Evolutionary conservation across 73 alveolate genomes (phyloP), one percentile per base, ranked within the genome.

Genomic region (Durusdinium trenchii): DNA sequence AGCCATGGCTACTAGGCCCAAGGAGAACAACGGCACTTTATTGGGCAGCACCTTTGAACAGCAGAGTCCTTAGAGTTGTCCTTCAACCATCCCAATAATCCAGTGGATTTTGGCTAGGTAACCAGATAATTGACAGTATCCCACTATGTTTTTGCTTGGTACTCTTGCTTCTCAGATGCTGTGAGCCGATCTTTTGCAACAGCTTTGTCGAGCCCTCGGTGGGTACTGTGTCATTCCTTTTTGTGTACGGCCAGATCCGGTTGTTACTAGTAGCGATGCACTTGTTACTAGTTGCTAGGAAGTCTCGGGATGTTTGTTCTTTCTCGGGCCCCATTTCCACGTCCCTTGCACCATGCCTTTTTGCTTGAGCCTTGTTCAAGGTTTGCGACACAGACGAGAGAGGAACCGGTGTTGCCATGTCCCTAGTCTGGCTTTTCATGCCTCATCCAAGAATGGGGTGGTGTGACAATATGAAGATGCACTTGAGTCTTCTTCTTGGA

Each of bases 351-450:
- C 81, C 42, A 18, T 14, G 42, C 18, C 18, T 32, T n/a, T 67
- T 42, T 67, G 16, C 81, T 67, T 32, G 81, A 32, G 43, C 1
- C n/a, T 26, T 81, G 91, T n/a, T n/a, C n/a, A n/a, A 81, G 96
- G 96, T 89, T 47, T 89, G 96, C 86, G 96, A 89, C 96, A 89
- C 96, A n/a, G 96, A 89, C 86, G 51, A 12, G 50, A 61, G 64
- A 26, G 83, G 61, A 32, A 89, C 96, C 35, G 96, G 96, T 50
- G 94, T 84, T 23, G 94, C 51, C 94, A 23, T 7, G 76, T 30
- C 94, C 94, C 51, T 51, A 47, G 46, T 32, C 3, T 23, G 73
- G 30, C n/a, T 2, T 32, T 23, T 23, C 73, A 23, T 23, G n/a
- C 18, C 73, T 32, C 73, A 60, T 60, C n/a, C 73, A 60, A 32